Percentiles rank a stretch among this genome's conserved stretches.
Conservation (phyloP, 1,284 basidiomycete species). For the Naganishia liquefaciens region DNA sequence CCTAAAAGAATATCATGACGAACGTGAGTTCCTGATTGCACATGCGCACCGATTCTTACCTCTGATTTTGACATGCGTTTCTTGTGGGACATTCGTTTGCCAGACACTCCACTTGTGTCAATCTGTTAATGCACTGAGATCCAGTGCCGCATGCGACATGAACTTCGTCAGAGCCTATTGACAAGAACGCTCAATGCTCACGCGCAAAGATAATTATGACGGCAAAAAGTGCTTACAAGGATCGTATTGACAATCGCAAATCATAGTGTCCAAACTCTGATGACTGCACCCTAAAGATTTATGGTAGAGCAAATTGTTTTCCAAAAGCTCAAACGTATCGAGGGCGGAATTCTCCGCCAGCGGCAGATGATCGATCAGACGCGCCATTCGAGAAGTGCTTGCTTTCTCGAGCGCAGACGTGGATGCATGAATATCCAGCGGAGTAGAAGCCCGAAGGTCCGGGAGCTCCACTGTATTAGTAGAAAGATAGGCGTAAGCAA, state of each 20-base stretch:
- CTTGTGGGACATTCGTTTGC: conserved; percentile 83
- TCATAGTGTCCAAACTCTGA: conserved; percentile 87
- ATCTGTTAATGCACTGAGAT: conserved; percentile 94
- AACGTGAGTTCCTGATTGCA: not conserved
- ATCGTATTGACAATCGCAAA: conserved; percentile 84
- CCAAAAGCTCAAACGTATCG: conserved; percentile 71
- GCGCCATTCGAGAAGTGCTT: not conserved
- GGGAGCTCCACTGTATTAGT: too few relatives aligned
- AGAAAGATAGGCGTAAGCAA: too few relatives aligned
- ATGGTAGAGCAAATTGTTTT: conserved; percentile 82
- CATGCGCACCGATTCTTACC: conserved; percentile 59
- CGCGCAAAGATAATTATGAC: not conserved
- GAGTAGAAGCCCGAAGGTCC: too few relatives aligned
- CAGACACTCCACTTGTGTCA: conserved; percentile 95
- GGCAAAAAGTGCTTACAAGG: conserved; percentile 64
- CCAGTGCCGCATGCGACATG: conserved; percentile 78
- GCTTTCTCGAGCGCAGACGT: not conserved
- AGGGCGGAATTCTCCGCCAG: conserved; percentile 72
- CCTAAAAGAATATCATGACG: conserved; percentile 44
- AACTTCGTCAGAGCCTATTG: conserved; percentile 58
- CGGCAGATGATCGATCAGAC: conserved; percentile 73
- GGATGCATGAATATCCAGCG: too few relatives aligned
- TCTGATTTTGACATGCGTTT: conserved; percentile 83
- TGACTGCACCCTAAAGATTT: conserved; percentile 80
- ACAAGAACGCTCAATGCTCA: not conserved